Percentiles rank a stretch among this genome's conserved stretches.
phyloP scores from a whole-genome alignment of 176 grass and related monocot genomes.

The Aegilops bicornis region DNA sequence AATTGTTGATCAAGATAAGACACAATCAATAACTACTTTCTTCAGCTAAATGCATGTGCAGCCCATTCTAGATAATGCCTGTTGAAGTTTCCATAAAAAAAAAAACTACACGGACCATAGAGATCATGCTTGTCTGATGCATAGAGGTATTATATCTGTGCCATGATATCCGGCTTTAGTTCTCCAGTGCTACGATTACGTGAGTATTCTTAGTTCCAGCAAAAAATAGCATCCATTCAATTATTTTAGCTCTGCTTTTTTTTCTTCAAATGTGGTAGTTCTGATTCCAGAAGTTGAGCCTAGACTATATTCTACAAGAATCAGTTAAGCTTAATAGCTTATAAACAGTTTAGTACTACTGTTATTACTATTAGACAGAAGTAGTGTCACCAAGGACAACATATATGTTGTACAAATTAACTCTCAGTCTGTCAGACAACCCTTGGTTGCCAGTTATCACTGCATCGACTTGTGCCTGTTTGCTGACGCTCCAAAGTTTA shows the following conservation, averaged over 20 bases:
- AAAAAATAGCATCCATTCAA: not conserved
- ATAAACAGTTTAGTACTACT: not conserved
- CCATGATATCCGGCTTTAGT: not conserved
- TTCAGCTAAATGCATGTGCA: not conserved
- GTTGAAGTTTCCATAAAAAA: not conserved
- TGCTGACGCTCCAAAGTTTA: slow-evolving; percentile 8
- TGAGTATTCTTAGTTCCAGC: not conserved
- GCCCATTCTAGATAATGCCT: not conserved
- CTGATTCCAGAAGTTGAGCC: not conserved
- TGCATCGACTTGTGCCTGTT: slow-evolving; percentile 4
- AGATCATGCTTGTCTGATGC: not conserved
- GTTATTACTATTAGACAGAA: not conserved
- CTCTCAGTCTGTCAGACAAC: not conserved
- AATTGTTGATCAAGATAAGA: not conserved
- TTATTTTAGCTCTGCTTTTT: not conserved
- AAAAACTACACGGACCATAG: not conserved
- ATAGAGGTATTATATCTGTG: not conserved
- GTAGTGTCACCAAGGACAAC: not conserved
- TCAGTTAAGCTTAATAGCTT: not conserved
- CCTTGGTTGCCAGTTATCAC: not conserved
- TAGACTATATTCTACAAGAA: not conserved
- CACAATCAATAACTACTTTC: not conserved
- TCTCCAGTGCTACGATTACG: not conserved
- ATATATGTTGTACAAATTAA: slow-evolving; percentile 1
- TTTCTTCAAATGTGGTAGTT: not conserved